These are phyloP conservation scores for Pseudogymnoascus sp. DNA, from an alignment of 2,329 filamentous ascomycete species.

Conservation along the genomic window DNA sequence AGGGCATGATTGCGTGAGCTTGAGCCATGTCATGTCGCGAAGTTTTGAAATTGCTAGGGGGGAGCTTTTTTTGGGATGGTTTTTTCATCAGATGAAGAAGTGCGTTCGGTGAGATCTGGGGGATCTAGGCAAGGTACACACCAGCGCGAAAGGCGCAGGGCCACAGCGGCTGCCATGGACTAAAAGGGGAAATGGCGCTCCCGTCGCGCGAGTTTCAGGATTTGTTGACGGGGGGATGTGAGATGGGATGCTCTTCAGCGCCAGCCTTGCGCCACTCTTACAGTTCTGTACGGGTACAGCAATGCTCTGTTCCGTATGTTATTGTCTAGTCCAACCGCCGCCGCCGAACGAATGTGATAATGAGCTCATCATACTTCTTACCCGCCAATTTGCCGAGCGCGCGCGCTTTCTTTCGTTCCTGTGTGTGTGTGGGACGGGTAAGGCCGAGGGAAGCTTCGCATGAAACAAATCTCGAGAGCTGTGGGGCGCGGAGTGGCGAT, in stretches of 20 bases:
- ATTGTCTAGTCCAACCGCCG: neutral
- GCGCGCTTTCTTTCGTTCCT: neutral
- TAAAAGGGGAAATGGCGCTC: neutral
- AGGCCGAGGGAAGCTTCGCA: slow-evolving; percentile 5
- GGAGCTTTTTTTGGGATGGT: neutral
- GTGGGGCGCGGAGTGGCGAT: neutral
- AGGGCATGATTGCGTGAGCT: neutral
- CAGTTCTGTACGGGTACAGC: neutral
- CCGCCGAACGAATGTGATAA: neutral
- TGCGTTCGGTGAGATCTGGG: neutral
- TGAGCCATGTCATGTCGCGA: neutral
- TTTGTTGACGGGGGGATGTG: neutral
- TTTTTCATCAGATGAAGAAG: neutral
- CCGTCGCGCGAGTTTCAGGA: neutral
- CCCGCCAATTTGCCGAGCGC: neutral
- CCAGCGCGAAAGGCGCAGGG: neutral
- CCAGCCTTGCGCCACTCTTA: neutral
- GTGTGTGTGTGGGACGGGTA: neutral
- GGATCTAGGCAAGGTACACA: neutral
- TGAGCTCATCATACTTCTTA: neutral
- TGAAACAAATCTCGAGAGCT: neutral
- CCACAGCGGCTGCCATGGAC: neutral
- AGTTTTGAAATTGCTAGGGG: neutral
- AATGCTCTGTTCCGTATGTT: neutral
- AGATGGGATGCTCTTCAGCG: neutral